Percentiles rank a stretch among this genome's conserved stretches.
Evolutionary conservation across 345 rosid species (phyloP).

Genomic region (Camelina laxa): DNA sequence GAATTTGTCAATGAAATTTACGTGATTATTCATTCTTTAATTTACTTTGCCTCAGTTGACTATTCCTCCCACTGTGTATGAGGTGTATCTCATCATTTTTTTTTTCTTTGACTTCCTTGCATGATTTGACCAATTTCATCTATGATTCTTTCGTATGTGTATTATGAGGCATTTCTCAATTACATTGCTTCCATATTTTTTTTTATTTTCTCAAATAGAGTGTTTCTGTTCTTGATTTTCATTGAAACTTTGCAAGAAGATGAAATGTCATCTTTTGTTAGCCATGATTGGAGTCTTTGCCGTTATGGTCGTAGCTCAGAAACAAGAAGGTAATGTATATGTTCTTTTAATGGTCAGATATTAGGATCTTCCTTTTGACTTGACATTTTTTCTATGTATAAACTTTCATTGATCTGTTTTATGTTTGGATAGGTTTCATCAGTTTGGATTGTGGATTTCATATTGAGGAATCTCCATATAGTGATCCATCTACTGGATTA

Average conservation of each 20-base stretch:
- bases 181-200: too few species aligned
- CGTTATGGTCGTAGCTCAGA: slow-evolving; percentile 24
- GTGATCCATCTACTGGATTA: slow-evolving; percentile 33
- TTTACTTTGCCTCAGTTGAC: too few species aligned
- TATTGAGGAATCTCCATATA: slow-evolving; percentile 28
- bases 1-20: too few species aligned
- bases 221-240: slow-evolving; percentile 3
- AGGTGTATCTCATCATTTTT: too few species aligned
- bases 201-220: not conserved
- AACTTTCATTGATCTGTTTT: not conserved
- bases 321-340: slow-evolving; percentile 35
- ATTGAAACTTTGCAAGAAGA: not conserved
- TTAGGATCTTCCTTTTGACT: not conserved
- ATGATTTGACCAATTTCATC: too few species aligned
- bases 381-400: not conserved
- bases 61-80: too few species aligned
- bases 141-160: too few species aligned
- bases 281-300: slow-evolving; percentile 23
- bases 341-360: not conserved
- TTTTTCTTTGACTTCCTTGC: too few species aligned
- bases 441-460: slow-evolving; percentile 57
- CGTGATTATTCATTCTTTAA: too few species aligned
- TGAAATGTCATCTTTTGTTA: slow-evolving; percentile 23
- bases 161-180: too few species aligned
- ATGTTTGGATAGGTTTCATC: slow-evolving; percentile 46